phyloP scores from a whole-genome alignment of 768 basidiomycete genomes.

The Podaxis sp. region DNA sequence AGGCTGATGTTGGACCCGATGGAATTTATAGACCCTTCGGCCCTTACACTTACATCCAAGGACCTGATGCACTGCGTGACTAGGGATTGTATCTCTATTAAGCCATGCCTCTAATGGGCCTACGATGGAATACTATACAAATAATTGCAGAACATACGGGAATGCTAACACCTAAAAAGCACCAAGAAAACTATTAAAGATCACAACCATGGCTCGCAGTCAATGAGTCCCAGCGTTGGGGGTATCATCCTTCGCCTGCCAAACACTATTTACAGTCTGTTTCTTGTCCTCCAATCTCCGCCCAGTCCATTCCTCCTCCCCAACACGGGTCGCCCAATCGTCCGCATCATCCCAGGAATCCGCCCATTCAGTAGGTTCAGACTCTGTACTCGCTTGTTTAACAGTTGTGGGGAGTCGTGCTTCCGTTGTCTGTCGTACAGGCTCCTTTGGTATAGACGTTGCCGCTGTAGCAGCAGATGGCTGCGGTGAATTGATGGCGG shows the following conservation, averaged over 20 bases:
- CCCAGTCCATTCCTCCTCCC: constrained; percentile 48
- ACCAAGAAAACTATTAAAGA: background rate
- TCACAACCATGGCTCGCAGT: background rate
- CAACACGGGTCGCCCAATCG: constrained; percentile 51
- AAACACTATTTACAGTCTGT: constrained; percentile 22
- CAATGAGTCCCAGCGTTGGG: background rate
- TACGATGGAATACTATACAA: constrained; percentile 3
- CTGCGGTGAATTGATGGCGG: constrained; percentile 34
- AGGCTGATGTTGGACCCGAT: constrained; percentile 19
- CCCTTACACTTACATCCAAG: background rate
- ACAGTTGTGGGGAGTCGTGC: background rate
- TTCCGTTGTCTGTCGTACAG: constrained; percentile 11
- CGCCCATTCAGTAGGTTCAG: constrained; percentile 36
- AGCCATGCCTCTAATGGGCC: background rate
- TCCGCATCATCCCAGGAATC: constrained; percentile 51
- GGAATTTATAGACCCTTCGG: background rate
- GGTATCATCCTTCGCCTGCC: background rate
- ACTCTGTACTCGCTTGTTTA: background rate
- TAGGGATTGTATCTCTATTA: background rate
- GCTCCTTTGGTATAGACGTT: constrained; percentile 13
- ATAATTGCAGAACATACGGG: background rate
- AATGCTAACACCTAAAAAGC: background rate
- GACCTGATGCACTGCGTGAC: background rate
- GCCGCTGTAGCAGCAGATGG: constrained; percentile 14
- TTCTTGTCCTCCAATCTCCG: constrained; percentile 37